Conservation (phyloP, 192 early-diverging fungal species). For the Rhizophagus sp. region DNA sequence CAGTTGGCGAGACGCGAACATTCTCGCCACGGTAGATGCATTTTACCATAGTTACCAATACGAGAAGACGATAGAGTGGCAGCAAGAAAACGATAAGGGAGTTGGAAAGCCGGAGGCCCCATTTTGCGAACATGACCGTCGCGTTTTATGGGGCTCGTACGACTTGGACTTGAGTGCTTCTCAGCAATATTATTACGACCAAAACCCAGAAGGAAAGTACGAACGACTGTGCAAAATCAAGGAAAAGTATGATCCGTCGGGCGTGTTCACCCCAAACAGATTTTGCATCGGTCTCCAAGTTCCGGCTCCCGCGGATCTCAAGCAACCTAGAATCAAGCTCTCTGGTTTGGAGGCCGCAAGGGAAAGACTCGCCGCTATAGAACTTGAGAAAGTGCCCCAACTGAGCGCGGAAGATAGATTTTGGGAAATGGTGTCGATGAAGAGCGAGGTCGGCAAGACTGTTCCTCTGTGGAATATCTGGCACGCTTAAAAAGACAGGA, state of each 20-base stretch:
- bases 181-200: slow-evolving; percentile 25
- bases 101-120: slow-evolving; percentile 21
- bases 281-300: slow-evolving; percentile 29
- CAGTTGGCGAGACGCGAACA: slow-evolving; percentile 33
- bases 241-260: slow-evolving; percentile 5
- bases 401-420: slow-evolving; percentile 10
- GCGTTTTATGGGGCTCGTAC: slow-evolving; percentile 31
- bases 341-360: slow-evolving; percentile 6
- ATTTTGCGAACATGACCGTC: slow-evolving; percentile 33
- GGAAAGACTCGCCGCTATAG: neutral
- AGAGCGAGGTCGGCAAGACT: neutral
- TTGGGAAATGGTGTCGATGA: slow-evolving; percentile 3
- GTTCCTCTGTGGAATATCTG: slow-evolving; percentile 27
- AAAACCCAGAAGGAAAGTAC: slow-evolving; percentile 23
- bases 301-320: neutral
- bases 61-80: neutral
- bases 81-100: slow-evolving; percentile 10
- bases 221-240: slow-evolving; percentile 25
- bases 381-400: neutral
- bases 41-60: slow-evolving; percentile 24
- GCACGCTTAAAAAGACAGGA: slow-evolving; percentile 1
- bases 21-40: slow-evolving; percentile 25
- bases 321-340: neutral
- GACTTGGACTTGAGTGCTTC: slow-evolving; percentile 27
- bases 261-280: slow-evolving; percentile 31